Conservation (phyloP, 1,284 basidiomycete species). For the Flammula alnicola region DNA sequence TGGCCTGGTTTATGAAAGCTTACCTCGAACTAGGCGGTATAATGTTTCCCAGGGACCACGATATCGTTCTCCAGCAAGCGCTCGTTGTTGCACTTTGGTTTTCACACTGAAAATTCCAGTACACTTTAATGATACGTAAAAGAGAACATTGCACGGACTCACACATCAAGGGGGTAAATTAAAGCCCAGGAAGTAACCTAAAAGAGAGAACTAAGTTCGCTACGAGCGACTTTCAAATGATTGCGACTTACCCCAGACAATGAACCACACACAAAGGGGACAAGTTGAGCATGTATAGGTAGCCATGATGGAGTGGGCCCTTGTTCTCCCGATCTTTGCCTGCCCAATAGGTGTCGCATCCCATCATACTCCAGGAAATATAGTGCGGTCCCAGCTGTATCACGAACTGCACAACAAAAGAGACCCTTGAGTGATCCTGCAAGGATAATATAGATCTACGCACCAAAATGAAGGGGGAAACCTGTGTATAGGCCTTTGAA, state of each 20-base stretch:
- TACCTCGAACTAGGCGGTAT: conserved; percentile 76
- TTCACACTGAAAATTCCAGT: conserved; percentile 79
- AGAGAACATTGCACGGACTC: conserved; percentile 33
- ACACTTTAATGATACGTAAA: background rate
- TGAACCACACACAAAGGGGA: conserved; percentile 87
- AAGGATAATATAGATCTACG: conserved; percentile 31
- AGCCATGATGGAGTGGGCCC: conserved; percentile 77
- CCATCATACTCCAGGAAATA: conserved; percentile 91
- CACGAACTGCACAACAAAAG: conserved; percentile 59
- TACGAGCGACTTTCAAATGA: conserved; percentile 6
- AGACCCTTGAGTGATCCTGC: too few species aligned
- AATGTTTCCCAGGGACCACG: conserved; percentile 77
- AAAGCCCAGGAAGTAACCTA: conserved; percentile 77
- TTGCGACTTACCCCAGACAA: conserved; percentile 65
- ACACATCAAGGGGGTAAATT: conserved; percentile 88
- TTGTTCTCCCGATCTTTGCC: conserved; percentile 73
- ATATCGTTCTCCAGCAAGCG: conserved; percentile 75
- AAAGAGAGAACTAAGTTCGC: conserved; percentile 8
- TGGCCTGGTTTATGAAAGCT: conserved; percentile 10
- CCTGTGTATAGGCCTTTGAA: conserved; percentile 81
- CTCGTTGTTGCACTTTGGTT: conserved; percentile 90
- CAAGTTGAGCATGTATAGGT: conserved; percentile 74
- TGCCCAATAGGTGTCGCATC: conserved; percentile 77
- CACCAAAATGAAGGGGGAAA: conserved; percentile 80
- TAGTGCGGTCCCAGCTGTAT: conserved; percentile 80